Conservation (phyloP, 805 yeast species). For the Sugiyamaella mastotermitis region DNA sequence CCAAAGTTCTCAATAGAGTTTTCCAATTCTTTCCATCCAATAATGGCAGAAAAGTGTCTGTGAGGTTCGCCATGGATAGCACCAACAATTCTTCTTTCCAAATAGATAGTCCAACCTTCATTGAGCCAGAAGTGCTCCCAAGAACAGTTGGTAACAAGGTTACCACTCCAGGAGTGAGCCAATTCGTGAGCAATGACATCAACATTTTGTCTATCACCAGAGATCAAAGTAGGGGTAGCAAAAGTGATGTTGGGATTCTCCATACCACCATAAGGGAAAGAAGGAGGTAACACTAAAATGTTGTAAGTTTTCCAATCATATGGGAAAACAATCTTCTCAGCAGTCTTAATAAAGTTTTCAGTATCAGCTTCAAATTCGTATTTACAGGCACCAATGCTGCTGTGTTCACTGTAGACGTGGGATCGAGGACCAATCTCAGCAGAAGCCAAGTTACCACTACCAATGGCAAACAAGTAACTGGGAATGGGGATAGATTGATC, state of each 20-base stretch:
- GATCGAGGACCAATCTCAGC: slow-evolving; percentile 83
- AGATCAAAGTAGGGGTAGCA: slow-evolving; percentile 81
- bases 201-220: slow-evolving; percentile 79
- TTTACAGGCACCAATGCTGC: slow-evolving; percentile 57
- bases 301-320: slow-evolving; percentile 86
- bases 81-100: slow-evolving; percentile 79
- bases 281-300: slow-evolving; percentile 70
- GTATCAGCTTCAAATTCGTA: slow-evolving; percentile 73
- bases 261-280: slow-evolving; percentile 90
- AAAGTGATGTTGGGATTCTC: slow-evolving; percentile 89
- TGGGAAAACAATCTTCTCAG: slow-evolving; percentile 67
- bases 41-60: slow-evolving; percentile 76
- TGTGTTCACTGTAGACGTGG: slow-evolving; percentile 72
- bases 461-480: slow-evolving; percentile 74
- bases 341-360: slow-evolving; percentile 70
- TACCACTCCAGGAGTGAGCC: slow-evolving; percentile 92
- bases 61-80: slow-evolving; percentile 70
- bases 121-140: slow-evolving; percentile 95
- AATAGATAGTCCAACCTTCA: slow-evolving; percentile 94
- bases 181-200: slow-evolving; percentile 91
- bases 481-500: slow-evolving; percentile 81
- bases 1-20: slow-evolving; percentile 65
- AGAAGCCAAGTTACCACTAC: slow-evolving; percentile 68
- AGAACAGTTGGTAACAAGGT: slow-evolving; percentile 80
- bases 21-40: slow-evolving; percentile 82